Percentiles rank a stretch among this genome's conserved stretches.
These are phyloP conservation scores for Scheffersomyces stambukii DNA, from an alignment of 1,139 yeast species.

Conservation along the genomic window DNA sequence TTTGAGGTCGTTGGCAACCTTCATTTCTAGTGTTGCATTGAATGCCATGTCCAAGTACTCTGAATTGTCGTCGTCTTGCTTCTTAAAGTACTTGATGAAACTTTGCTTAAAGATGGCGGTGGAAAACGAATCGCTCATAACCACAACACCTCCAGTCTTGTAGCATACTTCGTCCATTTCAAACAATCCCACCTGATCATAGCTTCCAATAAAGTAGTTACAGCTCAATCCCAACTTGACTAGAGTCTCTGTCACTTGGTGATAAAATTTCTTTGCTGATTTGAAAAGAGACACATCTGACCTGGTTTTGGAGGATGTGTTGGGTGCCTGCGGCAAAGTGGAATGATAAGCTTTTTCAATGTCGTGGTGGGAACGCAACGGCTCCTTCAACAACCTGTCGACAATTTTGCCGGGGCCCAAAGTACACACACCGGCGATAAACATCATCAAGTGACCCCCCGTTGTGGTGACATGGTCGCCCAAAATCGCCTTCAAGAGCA, in stretches of 20 bases:
- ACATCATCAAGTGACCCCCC: constrained; percentile 60
- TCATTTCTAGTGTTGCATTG: constrained; percentile 57
- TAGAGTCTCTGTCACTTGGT: constrained; percentile 36
- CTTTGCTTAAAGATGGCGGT: constrained; percentile 67
- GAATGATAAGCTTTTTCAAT: constrained; percentile 39
- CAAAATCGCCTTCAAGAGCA: constrained; percentile 41
- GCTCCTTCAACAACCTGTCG: constrained; percentile 43
- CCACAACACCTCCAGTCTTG: constrained; percentile 59
- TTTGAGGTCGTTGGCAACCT: constrained; percentile 44
- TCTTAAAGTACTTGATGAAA: constrained; percentile 47
- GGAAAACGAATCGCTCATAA: constrained; percentile 60
- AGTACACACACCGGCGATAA: constrained; percentile 58
- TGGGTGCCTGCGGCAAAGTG: constrained; percentile 25
- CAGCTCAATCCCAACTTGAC: constrained; percentile 48
- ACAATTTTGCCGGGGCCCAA: constrained; percentile 56
- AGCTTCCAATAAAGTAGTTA: constrained; percentile 57
- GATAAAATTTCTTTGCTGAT: constrained; percentile 41
- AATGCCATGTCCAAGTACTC: constrained; percentile 46
- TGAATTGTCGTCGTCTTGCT: constrained; percentile 26
- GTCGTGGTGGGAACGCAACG: constrained; percentile 58
- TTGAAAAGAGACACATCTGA: constrained; percentile 30
- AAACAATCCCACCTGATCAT: constrained; percentile 62
- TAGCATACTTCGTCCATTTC: constrained; percentile 61
- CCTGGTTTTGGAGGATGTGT: constrained; percentile 21
- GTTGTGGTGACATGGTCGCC: constrained; percentile 43